Evolutionary conservation across 2,329 filamentous ascomycete genomes (phyloP).

Genomic region (Fusarium sp.): DNA sequence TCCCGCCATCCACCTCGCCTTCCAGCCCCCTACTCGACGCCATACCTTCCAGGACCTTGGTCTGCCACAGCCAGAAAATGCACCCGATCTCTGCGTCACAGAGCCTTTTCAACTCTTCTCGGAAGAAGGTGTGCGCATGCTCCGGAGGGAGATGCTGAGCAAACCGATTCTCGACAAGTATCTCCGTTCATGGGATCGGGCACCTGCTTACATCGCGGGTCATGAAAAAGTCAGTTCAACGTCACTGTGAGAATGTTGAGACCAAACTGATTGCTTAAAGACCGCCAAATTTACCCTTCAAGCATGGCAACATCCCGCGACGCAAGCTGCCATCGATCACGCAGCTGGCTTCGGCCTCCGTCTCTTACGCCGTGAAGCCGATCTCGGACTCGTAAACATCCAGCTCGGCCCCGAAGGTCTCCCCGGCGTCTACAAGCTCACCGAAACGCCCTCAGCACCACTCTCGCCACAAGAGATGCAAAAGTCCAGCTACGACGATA

Average conservation of each 20-base stretch:
- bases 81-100: not conserved
- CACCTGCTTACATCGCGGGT: not conserved
- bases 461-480: not conserved
- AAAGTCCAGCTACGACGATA: not conserved
- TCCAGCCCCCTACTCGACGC: not conserved
- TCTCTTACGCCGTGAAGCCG: not conserved
- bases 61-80: not conserved
- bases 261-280: not conserved
- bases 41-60: not conserved
- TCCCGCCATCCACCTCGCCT: not conserved
- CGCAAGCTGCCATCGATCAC: not conserved
- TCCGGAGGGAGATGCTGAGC: not conserved
- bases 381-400: not conserved
- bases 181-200: not conserved
- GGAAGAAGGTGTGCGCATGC: not conserved
- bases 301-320: not conserved
- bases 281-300: not conserved
- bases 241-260: fast-evolving
- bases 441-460: not conserved
- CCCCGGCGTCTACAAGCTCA: not conserved
- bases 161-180: not conserved
- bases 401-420: not conserved
- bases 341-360: not conserved
- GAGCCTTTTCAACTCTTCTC: not conserved
- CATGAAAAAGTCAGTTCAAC: not conserved